Conservation (phyloP, 1,139 yeast genomes). For the Taiozyma sp. region DNA sequence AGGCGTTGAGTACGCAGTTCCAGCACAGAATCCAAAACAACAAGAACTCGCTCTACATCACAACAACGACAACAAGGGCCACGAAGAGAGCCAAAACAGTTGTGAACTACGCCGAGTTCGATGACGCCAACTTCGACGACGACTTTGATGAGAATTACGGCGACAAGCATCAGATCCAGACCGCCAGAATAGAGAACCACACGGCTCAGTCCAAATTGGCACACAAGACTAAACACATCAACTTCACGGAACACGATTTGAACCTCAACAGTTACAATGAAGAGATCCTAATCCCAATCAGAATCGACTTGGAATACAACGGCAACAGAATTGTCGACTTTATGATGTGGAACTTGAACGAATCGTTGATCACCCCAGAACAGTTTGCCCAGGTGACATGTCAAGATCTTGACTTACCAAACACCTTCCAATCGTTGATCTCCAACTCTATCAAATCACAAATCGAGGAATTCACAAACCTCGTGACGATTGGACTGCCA, state of each 20-base stretch:
- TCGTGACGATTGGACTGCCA: constrained; percentile 59
- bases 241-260: constrained; percentile 27
- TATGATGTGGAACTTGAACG: constrained; percentile 88
- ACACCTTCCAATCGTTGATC: constrained; percentile 55
- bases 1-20: constrained; percentile 69
- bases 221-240: constrained; percentile 28
- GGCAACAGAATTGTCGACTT: constrained; percentile 69
- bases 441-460: constrained; percentile 72
- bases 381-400: constrained; percentile 77
- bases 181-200: neutral
- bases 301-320: constrained; percentile 67
- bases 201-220: constrained; percentile 29
- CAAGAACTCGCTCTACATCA: constrained; percentile 61
- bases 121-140: constrained; percentile 51
- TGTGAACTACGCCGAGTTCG: constrained; percentile 84
- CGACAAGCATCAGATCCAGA: constrained; percentile 6
- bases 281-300: constrained; percentile 69
- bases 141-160: constrained; percentile 23
- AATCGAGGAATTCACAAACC: constrained; percentile 65
- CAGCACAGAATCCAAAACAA: constrained; percentile 59
- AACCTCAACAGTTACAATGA: constrained; percentile 29
- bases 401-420: constrained; percentile 77
- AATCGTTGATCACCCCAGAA: constrained; percentile 72
- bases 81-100: constrained; percentile 71
- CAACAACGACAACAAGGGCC: constrained; percentile 71